Evolutionary conservation across 1,139 yeast genomes (phyloP).

Genomic region (Blastobotrys petasosporus): DNA sequence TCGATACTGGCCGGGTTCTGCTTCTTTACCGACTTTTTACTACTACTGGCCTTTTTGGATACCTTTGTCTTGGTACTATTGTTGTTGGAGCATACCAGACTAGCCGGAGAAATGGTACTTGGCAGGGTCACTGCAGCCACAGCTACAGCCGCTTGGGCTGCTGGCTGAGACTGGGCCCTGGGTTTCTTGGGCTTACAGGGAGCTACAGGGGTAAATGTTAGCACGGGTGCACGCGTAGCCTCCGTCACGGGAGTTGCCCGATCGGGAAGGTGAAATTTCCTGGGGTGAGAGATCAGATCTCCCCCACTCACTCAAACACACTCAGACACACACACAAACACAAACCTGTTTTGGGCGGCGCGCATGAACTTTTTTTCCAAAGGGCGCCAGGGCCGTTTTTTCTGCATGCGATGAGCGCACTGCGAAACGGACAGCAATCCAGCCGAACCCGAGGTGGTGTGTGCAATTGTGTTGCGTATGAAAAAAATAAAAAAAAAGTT

Average conservation of each 20-base stretch:
- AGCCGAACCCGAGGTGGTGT: too few species aligned
- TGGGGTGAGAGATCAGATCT: too few species aligned
- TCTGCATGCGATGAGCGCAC: background rate
- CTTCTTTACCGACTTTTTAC: background rate
- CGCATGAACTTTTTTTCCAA: background rate
- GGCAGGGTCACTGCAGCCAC: constrained; percentile 25
- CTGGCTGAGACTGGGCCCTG: constrained; percentile 12
- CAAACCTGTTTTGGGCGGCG: background rate
- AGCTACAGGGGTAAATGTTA: background rate
- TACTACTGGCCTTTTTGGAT: background rate
- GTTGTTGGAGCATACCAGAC: constrained; percentile 6
- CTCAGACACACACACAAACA: too few species aligned
- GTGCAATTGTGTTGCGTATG: too few species aligned
- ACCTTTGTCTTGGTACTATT: background rate
- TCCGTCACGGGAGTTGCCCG: background rate
- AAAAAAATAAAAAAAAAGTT: too few species aligned
- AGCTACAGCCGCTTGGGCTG: constrained; percentile 30
- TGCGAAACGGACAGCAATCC: too few species aligned
- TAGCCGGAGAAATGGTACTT: constrained; percentile 10
- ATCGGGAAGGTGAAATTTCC: background rate
- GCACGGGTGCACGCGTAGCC: background rate
- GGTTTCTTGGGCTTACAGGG: constrained; percentile 21
- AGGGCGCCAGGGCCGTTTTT: background rate
- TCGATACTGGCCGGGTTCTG: background rate
- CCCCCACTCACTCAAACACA: too few species aligned